Percentiles rank a stretch among this genome's conserved stretches.
Evolutionary conservation across 179 eudicot genomes (phyloP).

Genomic region (Gypsophila paniculata): DNA sequence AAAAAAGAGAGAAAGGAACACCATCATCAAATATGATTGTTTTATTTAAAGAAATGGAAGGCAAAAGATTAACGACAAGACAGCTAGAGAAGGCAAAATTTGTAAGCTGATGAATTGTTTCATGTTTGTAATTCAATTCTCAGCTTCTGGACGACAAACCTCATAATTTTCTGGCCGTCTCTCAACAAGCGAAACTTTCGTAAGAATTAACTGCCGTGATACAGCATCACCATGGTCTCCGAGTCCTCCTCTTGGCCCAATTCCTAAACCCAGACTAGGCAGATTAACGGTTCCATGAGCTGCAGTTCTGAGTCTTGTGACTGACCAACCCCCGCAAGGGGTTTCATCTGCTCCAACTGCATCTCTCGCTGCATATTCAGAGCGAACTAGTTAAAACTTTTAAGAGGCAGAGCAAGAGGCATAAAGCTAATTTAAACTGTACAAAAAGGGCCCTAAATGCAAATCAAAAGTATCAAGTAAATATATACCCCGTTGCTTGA

Average conservation of each 20-base stretch:
- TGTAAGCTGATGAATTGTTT: not conserved
- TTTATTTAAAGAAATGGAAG: not conserved
- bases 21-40: not conserved
- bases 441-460: constrained; percentile 6
- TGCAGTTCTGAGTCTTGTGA: constrained; percentile 84
- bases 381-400: constrained; percentile 1
- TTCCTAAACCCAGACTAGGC: constrained; percentile 64
- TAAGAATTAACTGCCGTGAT: constrained; percentile 86
- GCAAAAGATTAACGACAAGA: not conserved
- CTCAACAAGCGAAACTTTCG: constrained; percentile 86
- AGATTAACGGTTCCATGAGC: constrained; percentile 81
- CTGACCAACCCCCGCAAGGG: constrained; percentile 91
- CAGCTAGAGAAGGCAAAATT: not conserved
- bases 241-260: constrained; percentile 96
- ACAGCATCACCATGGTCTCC: constrained; percentile 97
- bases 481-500: constrained; percentile 65
- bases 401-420: constrained; percentile 14
- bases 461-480: constrained; percentile 6
- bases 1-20: not conserved
- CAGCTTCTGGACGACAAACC: constrained; percentile 33
- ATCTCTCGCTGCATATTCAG: constrained; percentile 67
- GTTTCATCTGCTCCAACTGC: constrained; percentile 98
- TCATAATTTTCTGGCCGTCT: constrained; percentile 97
- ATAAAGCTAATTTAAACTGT: constrained; percentile 1
- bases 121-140: not conserved